A percentile compares a stretch with the other conserved stretches of the same genome.
Evolutionary conservation across 176 grass and related monocot species (phyloP).

Genomic region (barley (Hordeum vulgare)): DNA sequence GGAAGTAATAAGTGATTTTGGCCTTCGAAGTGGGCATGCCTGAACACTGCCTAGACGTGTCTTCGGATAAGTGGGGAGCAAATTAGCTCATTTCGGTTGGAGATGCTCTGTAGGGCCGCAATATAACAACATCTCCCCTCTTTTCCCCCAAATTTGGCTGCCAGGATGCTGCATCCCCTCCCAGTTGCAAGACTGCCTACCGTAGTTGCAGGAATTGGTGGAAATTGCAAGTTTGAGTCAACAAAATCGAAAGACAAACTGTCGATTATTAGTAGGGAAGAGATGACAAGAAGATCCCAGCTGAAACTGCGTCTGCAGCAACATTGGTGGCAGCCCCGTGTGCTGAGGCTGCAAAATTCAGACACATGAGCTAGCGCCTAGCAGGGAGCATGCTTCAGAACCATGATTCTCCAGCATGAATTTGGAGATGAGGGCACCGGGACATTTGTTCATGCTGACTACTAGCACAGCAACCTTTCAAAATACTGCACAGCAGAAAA

Average conservation of each 20-base stretch:
- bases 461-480: background rate
- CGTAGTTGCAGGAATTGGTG: constrained; percentile 27
- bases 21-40: no score
- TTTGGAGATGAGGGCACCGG: constrained; percentile 8
- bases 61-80: no score
- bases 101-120: no score
- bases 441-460: constrained; percentile 45
- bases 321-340: constrained; percentile 43
- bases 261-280: background rate
- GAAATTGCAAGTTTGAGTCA: constrained; percentile 26
- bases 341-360: constrained; percentile 46
- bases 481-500: background rate
- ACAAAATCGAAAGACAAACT: background rate
- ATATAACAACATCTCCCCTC: no score
- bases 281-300: constrained; percentile 24
- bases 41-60: no score
- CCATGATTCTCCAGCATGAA: constrained; percentile 24
- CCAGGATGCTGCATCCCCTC: constrained; percentile 45
- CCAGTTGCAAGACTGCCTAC: constrained; percentile 50
- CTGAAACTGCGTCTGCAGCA: constrained; percentile 35
- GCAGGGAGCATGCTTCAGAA: constrained; percentile 32
- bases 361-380: constrained; percentile 32
- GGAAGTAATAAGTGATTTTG: no score
- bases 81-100: no score
- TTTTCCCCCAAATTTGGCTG: background rate